These are phyloP conservation scores for Verruconis gallopava DNA, from an alignment of 2,329 filamentous ascomycete species.

Conservation along the genomic window DNA sequence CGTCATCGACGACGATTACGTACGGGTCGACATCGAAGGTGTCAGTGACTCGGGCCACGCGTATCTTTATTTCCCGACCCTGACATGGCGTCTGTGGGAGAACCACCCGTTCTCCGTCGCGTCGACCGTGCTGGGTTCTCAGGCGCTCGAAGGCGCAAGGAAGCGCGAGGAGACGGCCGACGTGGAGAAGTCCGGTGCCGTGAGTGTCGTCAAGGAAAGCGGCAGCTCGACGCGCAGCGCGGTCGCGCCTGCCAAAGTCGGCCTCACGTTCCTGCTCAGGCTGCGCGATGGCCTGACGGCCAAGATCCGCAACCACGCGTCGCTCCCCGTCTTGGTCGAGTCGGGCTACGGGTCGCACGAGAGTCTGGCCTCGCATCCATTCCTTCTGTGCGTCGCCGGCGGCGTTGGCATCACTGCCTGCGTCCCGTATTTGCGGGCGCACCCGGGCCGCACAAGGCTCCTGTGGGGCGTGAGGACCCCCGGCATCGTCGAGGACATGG, in stretches of 20 bases:
- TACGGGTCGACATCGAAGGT: slow-evolving; percentile 29
- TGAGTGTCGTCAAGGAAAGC: background rate
- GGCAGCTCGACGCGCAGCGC: background rate
- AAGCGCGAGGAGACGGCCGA: background rate
- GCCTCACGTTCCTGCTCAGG: slow-evolving; percentile 26
- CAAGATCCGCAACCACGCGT: slow-evolving; percentile 15
- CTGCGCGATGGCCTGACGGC: slow-evolving; percentile 26
- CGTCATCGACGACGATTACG: slow-evolving; percentile 14
- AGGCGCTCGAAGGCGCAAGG: background rate
- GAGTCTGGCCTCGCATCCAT: slow-evolving; percentile 15
- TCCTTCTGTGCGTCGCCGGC: slow-evolving; percentile 26
- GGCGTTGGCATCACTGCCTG: slow-evolving; percentile 36
- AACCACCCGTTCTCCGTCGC: slow-evolving; percentile 36
- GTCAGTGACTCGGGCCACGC: slow-evolving; percentile 26
- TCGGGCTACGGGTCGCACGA: slow-evolving; percentile 27
- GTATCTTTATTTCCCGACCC: slow-evolving; percentile 36
- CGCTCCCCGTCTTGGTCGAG: slow-evolving; percentile 28
- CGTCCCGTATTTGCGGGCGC: slow-evolving; percentile 21
- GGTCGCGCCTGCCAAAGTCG: slow-evolving; percentile 9
- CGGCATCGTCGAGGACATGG: slow-evolving; percentile 22
- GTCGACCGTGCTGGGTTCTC: background rate
- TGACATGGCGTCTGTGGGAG: slow-evolving; percentile 30
- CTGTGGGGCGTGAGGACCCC: slow-evolving; percentile 25
- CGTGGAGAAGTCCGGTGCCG: background rate
- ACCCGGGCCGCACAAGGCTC: slow-evolving; percentile 28